Evolutionary conservation across 2,329 filamentous ascomycete genomes (phyloP).

Genomic region (Trichoderma endophyticum): DNA sequence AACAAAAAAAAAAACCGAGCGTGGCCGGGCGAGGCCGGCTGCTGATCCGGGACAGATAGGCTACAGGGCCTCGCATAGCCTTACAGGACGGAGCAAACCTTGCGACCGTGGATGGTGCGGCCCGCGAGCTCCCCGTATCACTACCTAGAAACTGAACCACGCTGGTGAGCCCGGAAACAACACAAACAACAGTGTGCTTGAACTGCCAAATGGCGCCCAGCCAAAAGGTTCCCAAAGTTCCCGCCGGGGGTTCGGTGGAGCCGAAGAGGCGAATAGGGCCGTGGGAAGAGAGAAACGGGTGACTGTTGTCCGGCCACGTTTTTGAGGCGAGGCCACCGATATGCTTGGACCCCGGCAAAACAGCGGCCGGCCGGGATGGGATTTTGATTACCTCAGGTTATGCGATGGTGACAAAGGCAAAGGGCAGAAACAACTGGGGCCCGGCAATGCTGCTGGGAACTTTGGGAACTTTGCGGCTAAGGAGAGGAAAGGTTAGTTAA

Average conservation of each 20-base stretch:
- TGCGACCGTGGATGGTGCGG: background rate
- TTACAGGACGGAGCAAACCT: background rate
- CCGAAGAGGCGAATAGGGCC: background rate
- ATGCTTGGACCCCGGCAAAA: background rate
- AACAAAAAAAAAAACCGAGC: background rate
- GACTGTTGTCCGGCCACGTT: background rate
- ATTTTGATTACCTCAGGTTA: background rate
- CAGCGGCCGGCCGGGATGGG: background rate
- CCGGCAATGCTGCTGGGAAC: background rate
- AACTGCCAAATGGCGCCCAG: background rate
- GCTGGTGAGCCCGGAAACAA: background rate
- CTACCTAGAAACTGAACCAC: background rate
- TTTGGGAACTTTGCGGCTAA: conserved; percentile 1
- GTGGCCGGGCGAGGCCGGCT: background rate
- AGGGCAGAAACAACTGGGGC: background rate
- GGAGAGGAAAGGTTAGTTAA: background rate
- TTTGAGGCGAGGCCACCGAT: background rate
- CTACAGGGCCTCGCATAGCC: background rate
- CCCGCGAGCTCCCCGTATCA: background rate
- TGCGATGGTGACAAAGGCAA: background rate
- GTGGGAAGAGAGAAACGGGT: background rate
- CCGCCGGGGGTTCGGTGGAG: background rate
- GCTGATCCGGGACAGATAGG: background rate
- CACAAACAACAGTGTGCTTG: background rate
- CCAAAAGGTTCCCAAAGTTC: conserved; percentile 16